Evolutionary conservation across 1,284 basidiomycete genomes (phyloP), one percentile per base, ranked within the genome.

Genomic region (Leccinum subrobustum): DNA sequence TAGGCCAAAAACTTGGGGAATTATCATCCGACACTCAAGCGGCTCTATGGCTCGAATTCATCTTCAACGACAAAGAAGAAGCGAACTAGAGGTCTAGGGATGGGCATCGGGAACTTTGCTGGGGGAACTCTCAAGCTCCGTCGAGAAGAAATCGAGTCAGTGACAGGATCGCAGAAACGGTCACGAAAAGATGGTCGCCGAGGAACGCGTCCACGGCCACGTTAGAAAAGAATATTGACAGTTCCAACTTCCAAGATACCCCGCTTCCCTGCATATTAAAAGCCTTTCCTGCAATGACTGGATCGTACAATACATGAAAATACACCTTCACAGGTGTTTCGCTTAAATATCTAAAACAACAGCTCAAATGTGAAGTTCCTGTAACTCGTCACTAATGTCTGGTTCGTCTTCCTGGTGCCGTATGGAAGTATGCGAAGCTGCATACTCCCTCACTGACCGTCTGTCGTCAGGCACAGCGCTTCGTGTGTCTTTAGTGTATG

Each of bases 1-100:
- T 52, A 87, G 91, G 89, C 90, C 3, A 93, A 92, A 74, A 82
- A 89, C 63, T 67, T 90, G 60, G 91, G 91, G 16, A 92, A 91
- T 70, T 93, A 92, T 68, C 90, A 93, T 66, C 89, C 88, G 37
- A 78, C 80, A 8, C 76, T 93, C 58, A 93, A 92, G 70, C 83
- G 81, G 62, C 63, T 88, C 4, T 91, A 86, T 67, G 83, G 83
- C 37, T 71, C 78, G 1, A 71, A 73, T 4, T 64, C 72, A 27
- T 64, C 68, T 27, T 68, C 68, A 11, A 66, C 70, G 12, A 65
- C 71, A 16, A 69, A 64, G 35, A 78, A 76, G 61, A 87, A 82
- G 66, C 77, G 90, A 63, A 79, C 82, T 42, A 80, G 83, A 65
- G 91, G 91, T 3, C 71, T 93, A 37, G 78, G 79, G 62, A 86